Percentiles rank a stretch among this genome's conserved stretches.
phyloP scores from a whole-genome alignment of 2,329 filamentous ascomycete species.

The Lasiodiplodia sp. region DNA sequence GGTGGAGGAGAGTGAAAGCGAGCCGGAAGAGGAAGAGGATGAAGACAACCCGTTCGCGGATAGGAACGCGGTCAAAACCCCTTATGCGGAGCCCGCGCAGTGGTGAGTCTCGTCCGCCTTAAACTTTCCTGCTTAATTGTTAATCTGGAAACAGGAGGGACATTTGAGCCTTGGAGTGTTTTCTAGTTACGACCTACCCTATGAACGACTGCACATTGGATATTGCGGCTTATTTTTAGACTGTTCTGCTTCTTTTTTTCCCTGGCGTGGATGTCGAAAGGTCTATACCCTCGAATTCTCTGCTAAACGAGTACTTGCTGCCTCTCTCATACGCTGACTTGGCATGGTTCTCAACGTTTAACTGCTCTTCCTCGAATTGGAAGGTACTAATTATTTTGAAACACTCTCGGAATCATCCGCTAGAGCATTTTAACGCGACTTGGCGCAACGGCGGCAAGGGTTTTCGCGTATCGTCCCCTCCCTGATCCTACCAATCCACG shows the following conservation, averaged over 20 bases:
- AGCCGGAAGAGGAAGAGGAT: slow-evolving; percentile 65
- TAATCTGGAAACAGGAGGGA: slow-evolving; percentile 20
- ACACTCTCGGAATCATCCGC: neutral
- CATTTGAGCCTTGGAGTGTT: slow-evolving; percentile 3
- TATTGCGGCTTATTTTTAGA: slow-evolving; percentile 11
- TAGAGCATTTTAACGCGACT: neutral
- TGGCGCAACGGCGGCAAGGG: neutral
- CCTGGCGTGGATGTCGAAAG: neutral
- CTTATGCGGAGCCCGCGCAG: slow-evolving; percentile 50
- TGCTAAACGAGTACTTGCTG: slow-evolving; percentile 6
- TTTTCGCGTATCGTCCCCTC: slow-evolving; percentile 9
- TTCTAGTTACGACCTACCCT: slow-evolving; percentile 14
- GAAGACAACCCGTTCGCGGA: slow-evolving; percentile 90
- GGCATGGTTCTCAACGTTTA: neutral
- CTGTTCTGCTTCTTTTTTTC: neutral
- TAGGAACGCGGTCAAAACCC: slow-evolving; percentile 70
- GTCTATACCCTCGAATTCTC: slow-evolving; percentile 11
- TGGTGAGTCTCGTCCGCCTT: slow-evolving; percentile 13
- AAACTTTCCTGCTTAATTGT: neutral
- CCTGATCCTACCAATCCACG: neutral
- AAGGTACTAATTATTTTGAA: neutral
- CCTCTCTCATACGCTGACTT: neutral
- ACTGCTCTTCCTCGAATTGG: neutral
- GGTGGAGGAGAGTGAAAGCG: slow-evolving; percentile 62
- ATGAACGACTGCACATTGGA: slow-evolving; percentile 7